Percentiles rank a stretch among this genome's conserved stretches.
These are phyloP conservation scores for Tylopilus sp. DNA, from an alignment of 1,284 basidiomycete species.

Conservation along the genomic window DNA sequence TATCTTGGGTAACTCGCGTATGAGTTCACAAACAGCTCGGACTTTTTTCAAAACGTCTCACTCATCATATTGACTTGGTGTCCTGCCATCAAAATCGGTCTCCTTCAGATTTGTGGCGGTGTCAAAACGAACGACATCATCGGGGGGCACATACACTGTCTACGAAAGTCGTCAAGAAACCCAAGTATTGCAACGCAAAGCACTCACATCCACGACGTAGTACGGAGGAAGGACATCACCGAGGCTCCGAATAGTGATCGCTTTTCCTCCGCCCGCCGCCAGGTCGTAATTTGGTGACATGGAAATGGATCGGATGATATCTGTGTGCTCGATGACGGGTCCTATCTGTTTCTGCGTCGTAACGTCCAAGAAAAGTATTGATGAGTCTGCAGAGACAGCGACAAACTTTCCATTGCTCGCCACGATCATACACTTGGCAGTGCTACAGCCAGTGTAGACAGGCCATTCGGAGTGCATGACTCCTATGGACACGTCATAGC, in stretches of 20 bases:
- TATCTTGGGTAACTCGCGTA: neutral
- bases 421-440: conserved; percentile 1
- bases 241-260: conserved; percentile 5
- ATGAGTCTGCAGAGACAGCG: neutral
- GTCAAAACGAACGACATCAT: neutral
- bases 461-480: conserved; percentile 1
- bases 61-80: neutral
- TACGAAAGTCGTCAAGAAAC: neutral
- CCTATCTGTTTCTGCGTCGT: neutral
- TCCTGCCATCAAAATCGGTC: neutral
- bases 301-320: conserved; percentile 1
- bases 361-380: conserved; percentile 6
- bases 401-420: conserved; percentile 7
- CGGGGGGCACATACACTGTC: neutral
- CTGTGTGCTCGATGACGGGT: neutral
- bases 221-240: neutral
- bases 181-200: neutral
- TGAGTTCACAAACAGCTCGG: neutral
- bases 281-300: conserved; percentile 7
- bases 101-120: neutral
- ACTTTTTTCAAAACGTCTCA: neutral
- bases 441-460: neutral
- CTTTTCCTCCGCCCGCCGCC: neutral
- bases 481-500: neutral
- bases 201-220: conserved; percentile 2